Conservation (phyloP, 2,329 filamentous ascomycete genomes). For the Thelonectria rubi region DNA sequence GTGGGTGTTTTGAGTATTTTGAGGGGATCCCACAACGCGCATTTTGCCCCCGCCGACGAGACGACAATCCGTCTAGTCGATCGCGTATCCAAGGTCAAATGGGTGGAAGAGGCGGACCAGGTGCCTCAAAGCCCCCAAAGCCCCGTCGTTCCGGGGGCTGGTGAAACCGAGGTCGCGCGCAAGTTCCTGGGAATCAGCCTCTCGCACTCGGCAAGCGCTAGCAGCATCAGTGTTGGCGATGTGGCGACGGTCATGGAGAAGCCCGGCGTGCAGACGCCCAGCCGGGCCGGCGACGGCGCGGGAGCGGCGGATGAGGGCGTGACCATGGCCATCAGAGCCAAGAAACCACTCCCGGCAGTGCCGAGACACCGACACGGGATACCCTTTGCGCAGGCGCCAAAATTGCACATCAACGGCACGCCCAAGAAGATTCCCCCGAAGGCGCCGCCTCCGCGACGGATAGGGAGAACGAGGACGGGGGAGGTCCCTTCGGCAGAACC, state of each 20-base stretch:
- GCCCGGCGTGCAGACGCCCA: slow-evolving; percentile 83
- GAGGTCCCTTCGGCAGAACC: slow-evolving; percentile 45
- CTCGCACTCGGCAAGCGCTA: slow-evolving; percentile 70
- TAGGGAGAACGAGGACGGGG: slow-evolving; percentile 52
- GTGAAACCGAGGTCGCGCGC: slow-evolving; percentile 59
- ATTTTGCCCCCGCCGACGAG: slow-evolving; percentile 83
- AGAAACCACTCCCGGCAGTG: slow-evolving; percentile 62
- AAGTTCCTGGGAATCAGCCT: slow-evolving; percentile 78
- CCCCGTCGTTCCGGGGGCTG: slow-evolving; percentile 37
- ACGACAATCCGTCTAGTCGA: slow-evolving; percentile 81
- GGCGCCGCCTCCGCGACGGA: slow-evolving; percentile 57
- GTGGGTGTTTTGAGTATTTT: slow-evolving; percentile 78
- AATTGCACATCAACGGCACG: slow-evolving; percentile 41
- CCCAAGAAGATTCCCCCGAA: slow-evolving; percentile 56
- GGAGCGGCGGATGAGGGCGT: slow-evolving; percentile 36
- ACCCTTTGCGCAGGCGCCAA: slow-evolving; percentile 51
- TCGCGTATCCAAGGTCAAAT: slow-evolving; percentile 76
- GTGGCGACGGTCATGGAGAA: slow-evolving; percentile 84
- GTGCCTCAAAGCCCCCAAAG: slow-evolving; percentile 22
- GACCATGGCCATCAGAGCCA: slow-evolving; percentile 46
- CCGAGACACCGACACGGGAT: slow-evolving; percentile 66
- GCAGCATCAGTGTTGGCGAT: slow-evolving; percentile 78
- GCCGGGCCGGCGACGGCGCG: slow-evolving; percentile 55
- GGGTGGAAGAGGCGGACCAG: slow-evolving; percentile 60
- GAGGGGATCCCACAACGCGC: slow-evolving; percentile 68